Base-by-base conservation (phyloP, 345 rosid genomes). In the Citrus unshiu region DNA sequence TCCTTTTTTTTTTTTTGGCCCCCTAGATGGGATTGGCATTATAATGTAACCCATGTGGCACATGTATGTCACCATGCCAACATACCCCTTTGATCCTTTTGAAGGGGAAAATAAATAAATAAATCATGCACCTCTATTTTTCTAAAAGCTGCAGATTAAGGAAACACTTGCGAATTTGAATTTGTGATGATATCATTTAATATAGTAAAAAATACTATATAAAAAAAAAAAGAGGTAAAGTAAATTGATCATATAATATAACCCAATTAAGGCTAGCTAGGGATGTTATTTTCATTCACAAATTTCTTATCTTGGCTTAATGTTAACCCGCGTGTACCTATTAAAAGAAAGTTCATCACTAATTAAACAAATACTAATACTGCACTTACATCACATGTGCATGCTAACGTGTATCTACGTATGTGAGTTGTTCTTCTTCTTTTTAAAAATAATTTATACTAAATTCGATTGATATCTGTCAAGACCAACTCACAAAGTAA, bases 1-100 rank as follows among this genome's bases (percentile, higher is more conserved):
- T 40, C 5, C 54, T 34, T 34, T 2, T 46, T 13, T 16, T 14
- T 49, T 49, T 49, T 60, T 37, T 37, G 0, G 6, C 0, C 2
- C 9, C 25, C 8, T 5, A 60, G 37, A 25, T 43, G 37, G n/a
- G 12, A 18, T 74, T 61, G 68, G 6, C 57, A 37, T 46, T 24
- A 32, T 56, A 51, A 25, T 54, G 73, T 67, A 76, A 67, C 72
- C 79, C 73, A 76, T 67, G 79, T 67, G 79, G n/a, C 66, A 66
- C 64, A 67, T 67, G 72, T 54, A 19, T 49, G 37, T 32, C 78
- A 75, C 68, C 13, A 64, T 65, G 34, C 51, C 62, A 19, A 14
- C 40, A 22, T 9, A 60, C 37, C 56, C 76, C 59, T 4, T 34
- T 9, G 3, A 46, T 46, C 3, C 34, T 63, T 54, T 54, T 18